Conservation (phyloP, 495 filamentous ascomycete genomes). For the Podospora pseudoanserina region DNA sequence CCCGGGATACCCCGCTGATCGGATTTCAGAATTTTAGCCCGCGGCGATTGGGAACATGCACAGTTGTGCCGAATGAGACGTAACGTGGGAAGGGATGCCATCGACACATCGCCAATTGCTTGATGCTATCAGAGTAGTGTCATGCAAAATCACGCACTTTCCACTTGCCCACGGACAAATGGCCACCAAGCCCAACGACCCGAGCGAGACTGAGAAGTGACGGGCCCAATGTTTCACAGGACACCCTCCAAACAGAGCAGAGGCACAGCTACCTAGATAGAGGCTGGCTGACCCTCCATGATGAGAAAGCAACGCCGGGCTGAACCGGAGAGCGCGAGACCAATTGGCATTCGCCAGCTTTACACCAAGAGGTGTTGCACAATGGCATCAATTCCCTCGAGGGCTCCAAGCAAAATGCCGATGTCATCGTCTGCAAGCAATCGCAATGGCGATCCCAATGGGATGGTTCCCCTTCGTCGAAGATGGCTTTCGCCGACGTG, state of each 20-base stretch:
- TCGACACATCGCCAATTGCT: not conserved
- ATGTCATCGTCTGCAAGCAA: not conserved
- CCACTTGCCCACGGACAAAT: not conserved
- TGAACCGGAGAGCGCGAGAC: not conserved
- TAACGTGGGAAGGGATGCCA: not conserved
- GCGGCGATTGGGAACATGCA: not conserved
- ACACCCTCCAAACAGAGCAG: not conserved
- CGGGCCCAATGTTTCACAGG: not conserved
- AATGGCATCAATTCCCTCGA: not conserved
- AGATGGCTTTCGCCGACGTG: conserved; percentile 14
- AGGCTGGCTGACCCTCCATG: not conserved
- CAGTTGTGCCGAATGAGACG: not conserved
- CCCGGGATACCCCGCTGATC: not conserved
- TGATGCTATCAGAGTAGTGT: not conserved
- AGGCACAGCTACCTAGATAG: no score
- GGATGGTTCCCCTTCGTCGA: not conserved
- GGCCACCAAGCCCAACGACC: not conserved
- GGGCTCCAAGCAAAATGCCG: not conserved
- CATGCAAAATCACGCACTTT: not conserved
- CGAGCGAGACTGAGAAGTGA: not conserved
- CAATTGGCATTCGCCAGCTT: not conserved
- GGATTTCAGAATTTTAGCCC: not conserved
- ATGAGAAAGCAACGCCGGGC: not conserved
- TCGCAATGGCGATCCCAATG: not conserved
- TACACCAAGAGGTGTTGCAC: not conserved